These are phyloP conservation scores for Odontarrhena argentea DNA, from an alignment of 345 rosid species.

Conservation along the genomic window DNA sequence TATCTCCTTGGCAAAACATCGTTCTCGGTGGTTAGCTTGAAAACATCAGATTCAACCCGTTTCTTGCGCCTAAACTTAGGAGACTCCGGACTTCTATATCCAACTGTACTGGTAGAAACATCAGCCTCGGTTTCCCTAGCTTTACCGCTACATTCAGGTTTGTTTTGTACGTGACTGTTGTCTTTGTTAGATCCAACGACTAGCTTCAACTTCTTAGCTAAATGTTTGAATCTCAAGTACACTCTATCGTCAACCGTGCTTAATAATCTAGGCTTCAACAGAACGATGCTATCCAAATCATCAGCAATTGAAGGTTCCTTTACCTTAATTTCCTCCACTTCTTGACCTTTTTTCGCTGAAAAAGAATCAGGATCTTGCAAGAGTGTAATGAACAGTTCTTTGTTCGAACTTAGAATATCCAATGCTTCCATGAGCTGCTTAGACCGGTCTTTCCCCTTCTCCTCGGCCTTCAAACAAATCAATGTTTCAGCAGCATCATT, in stretches of 20 bases:
- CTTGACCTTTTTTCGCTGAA: conserved; percentile 58
- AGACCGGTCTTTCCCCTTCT: conserved; percentile 44
- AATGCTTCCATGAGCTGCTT: conserved; percentile 75
- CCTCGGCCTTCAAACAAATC: conserved; percentile 50
- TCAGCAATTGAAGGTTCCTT: conserved; percentile 30
- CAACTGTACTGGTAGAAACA: conserved; percentile 40
- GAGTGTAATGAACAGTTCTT: conserved; percentile 63
- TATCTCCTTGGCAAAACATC: conserved; percentile 42
- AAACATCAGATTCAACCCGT: conserved; percentile 40
- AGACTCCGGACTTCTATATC: conserved; percentile 37
- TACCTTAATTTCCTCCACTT: conserved; percentile 48
- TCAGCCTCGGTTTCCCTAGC: conserved; percentile 35
- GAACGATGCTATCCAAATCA: conserved; percentile 46
- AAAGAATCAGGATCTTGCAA: conserved; percentile 78
- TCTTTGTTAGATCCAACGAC: conserved; percentile 53
- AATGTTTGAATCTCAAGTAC: conserved; percentile 51
- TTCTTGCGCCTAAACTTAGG: conserved; percentile 42
- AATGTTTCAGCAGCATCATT: conserved; percentile 62
- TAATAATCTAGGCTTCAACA: conserved; percentile 53
- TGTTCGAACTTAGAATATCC: conserved; percentile 66
- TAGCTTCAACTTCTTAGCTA: conserved; percentile 64
- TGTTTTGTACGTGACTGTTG: conserved; percentile 20
- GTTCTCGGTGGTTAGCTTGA: conserved; percentile 39
- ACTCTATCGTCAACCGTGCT: conserved; percentile 42
- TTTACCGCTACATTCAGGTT: conserved; percentile 35